Evolutionary conservation across 805 yeast genomes (phyloP), one percentile per base, ranked within the genome.

Genomic region (Metschnikowia orientalis): DNA sequence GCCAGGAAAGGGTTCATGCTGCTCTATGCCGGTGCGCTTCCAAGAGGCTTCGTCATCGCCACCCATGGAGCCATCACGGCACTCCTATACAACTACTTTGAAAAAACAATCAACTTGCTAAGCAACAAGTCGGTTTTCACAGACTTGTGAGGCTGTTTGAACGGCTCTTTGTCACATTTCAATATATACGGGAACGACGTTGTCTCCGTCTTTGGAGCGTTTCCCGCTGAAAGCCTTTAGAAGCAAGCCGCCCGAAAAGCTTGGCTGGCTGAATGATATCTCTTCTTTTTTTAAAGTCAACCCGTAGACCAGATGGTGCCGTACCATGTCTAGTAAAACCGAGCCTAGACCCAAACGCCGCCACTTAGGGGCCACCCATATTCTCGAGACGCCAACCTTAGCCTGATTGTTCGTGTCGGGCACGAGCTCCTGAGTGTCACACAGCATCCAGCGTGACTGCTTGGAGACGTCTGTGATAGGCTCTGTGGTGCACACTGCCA

Each of bases 191-290:
- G 80, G 79, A 5, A 75, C 56, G 23, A 75, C 53, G 0, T 50
- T 39, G 41, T 66, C 71, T 0, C 81, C 81, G 17, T 70, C 57
- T 36, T 67, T 70, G 48, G 80, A 86, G 17, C 37, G 53, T 1
- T 70, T 73, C 0, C 81, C 77, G 47, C 76, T 78, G 48, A 74
- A 80, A 18, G 50, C 56, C 20, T 52, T 53, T 0, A 88, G 86
- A 19, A 81, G 60, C 36, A 68, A 64, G 2, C 77, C 76, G 0
- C 90, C 90, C 37, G 70, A 66, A 30, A 66, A 72, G 37, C 83
- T 76, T 0, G 89, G 88, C 51, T 81, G 90, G 26, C 85, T 77
- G 75, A 85, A 81, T 1, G 78, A 83, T 12, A 81, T 51, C 38
- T 74, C 68, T 10, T 40, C 43, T 35, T 55, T 69, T 2, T 56